phyloP scores from a whole-genome alignment of 139 green algal species.

The Chlamydomonas sp. region DNA sequence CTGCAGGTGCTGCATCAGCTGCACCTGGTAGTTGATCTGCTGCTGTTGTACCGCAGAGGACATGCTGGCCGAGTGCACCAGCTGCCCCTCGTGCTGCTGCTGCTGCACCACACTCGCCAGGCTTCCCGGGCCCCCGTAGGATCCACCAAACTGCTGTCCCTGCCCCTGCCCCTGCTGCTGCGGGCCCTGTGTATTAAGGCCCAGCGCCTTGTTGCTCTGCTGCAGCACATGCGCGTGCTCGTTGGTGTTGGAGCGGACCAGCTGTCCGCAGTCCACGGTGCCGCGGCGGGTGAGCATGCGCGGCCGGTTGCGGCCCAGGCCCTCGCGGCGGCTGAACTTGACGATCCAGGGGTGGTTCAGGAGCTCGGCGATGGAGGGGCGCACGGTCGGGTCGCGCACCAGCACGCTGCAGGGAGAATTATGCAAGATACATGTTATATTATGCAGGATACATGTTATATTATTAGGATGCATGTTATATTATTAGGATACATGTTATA shows the following conservation, averaged over 20 bases:
- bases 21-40: neutral
- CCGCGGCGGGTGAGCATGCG: conserved; percentile 10
- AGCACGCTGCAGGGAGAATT: conserved; percentile 26
- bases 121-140: no score
- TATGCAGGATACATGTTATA: neutral
- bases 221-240: neutral
- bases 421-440: neutral
- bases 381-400: conserved; percentile 45
- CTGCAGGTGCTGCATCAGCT: neutral
- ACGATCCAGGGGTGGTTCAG: conserved; percentile 52
- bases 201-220: neutral
- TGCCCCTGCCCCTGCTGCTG: no score
- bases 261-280: conserved; percentile 32
- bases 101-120: neutral
- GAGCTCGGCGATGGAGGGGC: conserved; percentile 49
- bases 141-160: no score
- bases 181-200: neutral
- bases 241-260: conserved; percentile 18
- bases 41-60: neutral
- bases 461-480: neutral
- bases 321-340: conserved; percentile 28
- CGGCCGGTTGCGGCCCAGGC: neutral
- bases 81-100: neutral
- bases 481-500: neutral
- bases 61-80: neutral